These are phyloP conservation scores for Pyrenochaeta sp. DNA, from an alignment of 2,329 filamentous ascomycete genomes.

Conservation along the genomic window DNA sequence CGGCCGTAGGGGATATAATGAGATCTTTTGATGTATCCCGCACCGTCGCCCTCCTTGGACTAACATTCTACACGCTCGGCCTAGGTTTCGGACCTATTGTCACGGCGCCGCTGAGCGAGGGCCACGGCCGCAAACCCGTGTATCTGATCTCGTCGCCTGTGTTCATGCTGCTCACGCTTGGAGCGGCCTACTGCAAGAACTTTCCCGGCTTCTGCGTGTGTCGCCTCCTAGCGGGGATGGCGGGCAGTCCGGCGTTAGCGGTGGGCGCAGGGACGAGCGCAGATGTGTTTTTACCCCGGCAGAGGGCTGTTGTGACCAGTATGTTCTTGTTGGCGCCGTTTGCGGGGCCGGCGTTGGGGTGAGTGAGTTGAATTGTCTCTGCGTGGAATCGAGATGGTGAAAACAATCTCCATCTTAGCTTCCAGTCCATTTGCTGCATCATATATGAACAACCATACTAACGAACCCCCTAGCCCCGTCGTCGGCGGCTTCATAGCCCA, in stretches of 20 bases:
- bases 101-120: slow-evolving; percentile 67
- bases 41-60: slow-evolving; percentile 64
- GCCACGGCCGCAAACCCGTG: slow-evolving; percentile 62
- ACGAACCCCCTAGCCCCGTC: slow-evolving; percentile 49
- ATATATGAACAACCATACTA: too few relatives aligned
- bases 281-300: slow-evolving; percentile 46
- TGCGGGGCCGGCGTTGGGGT: slow-evolving; percentile 48
- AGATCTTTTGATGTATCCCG: slow-evolving; percentile 61
- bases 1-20: slow-evolving; percentile 57
- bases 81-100: slow-evolving; percentile 67
- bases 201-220: slow-evolving; percentile 62
- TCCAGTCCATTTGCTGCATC: too few relatives aligned
- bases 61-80: slow-evolving; percentile 68
- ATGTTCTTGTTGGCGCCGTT: slow-evolving; percentile 53
- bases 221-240: slow-evolving; percentile 75
- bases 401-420: too few relatives aligned
- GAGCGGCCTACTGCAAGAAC: slow-evolving; percentile 59
- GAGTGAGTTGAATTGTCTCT: slow-evolving; percentile 14
- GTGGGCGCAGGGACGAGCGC: slow-evolving; percentile 53
- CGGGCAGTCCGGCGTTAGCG: slow-evolving; percentile 65
- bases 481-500: slow-evolving; percentile 54
- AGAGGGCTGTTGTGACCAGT: slow-evolving; percentile 44
- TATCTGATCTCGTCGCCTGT: slow-evolving; percentile 58
- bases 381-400: too few relatives aligned
- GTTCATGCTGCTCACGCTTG: slow-evolving; percentile 64